Conservation (phyloP, 2,329 filamentous ascomycete genomes). For the Fusarium tjaetaba region DNA sequence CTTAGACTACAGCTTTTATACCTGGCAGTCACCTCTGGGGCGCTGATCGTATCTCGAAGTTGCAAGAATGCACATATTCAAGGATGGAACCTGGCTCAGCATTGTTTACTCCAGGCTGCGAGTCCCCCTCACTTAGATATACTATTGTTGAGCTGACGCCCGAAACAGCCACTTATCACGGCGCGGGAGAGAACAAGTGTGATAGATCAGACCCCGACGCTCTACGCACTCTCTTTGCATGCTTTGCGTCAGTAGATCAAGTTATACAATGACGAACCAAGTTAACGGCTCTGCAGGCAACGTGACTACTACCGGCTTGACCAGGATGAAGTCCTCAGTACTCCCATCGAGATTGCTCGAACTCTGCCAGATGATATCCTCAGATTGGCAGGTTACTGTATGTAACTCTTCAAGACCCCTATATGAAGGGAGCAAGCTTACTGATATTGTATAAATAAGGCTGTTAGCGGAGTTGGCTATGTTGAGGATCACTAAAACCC, state of each 20-base stretch:
- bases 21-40: not conserved
- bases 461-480: not conserved
- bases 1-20: not conserved
- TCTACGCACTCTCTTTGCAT: not conserved
- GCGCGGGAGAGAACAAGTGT: not conserved
- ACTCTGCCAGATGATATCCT: not conserved
- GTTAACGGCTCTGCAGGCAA: not conserved
- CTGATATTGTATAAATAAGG: not conserved
- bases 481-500: not conserved
- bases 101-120: not conserved
- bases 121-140: not conserved
- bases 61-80: not conserved
- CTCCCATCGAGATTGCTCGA: not conserved
- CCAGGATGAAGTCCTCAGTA: not conserved
- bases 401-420: too few species aligned
- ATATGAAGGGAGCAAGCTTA: not conserved
- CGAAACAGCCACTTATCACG: not conserved
- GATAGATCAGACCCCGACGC: not conserved
- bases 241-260: not conserved
- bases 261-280: not conserved
- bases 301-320: not conserved
- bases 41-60: not conserved
- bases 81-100: not conserved
- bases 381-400: not conserved
- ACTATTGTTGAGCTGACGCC: not conserved